A percentile compares a stretch with the other conserved stretches of the same genome.
These are phyloP conservation scores for Phytophthora brassicae DNA, from an alignment of 352 stramenopile species.

Conservation along the genomic window DNA sequence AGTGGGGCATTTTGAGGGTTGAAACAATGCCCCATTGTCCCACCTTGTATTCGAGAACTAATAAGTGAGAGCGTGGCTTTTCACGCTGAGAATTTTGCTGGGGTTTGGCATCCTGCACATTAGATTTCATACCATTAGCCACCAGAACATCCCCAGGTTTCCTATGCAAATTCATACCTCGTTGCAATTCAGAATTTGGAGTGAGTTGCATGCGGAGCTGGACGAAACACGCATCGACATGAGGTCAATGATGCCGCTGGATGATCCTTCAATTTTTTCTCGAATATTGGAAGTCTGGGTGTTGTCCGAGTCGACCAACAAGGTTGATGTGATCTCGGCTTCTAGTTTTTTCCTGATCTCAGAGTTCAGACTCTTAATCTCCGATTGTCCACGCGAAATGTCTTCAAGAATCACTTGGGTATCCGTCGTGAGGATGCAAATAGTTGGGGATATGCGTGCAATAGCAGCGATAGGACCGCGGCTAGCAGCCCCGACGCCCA, in stretches of 20 bases:
- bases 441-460: slow-evolving; percentile 21
- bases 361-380: slow-evolving; percentile 4
- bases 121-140: too few species aligned
- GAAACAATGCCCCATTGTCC: slow-evolving; percentile 25
- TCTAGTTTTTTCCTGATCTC: not conserved
- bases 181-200: slow-evolving; percentile 36
- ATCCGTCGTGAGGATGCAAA: slow-evolving; percentile 32
- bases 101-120: slow-evolving; percentile 8
- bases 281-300: not conserved
- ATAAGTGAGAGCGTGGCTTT: slow-evolving; percentile 30
- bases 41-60: slow-evolving; percentile 25
- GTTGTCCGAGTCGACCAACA: slow-evolving; percentile 6
- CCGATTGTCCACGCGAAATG: not conserved
- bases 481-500: slow-evolving; percentile 12
- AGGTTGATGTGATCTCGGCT: slow-evolving; percentile 1
- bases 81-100: not conserved
- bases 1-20: slow-evolving; percentile 27
- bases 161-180: slow-evolving; percentile 17
- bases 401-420: slow-evolving; percentile 31
- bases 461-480: slow-evolving; percentile 29
- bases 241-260: slow-evolving; percentile 36
- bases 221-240: slow-evolving; percentile 39
- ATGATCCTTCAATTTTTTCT: slow-evolving; percentile 3
- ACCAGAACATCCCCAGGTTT: not conserved
- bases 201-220: slow-evolving; percentile 31